Evolutionary conservation across 495 filamentous ascomycete species (phyloP), one percentile per base, ranked within the genome.

Genomic region (Durotheca rogersii): DNA sequence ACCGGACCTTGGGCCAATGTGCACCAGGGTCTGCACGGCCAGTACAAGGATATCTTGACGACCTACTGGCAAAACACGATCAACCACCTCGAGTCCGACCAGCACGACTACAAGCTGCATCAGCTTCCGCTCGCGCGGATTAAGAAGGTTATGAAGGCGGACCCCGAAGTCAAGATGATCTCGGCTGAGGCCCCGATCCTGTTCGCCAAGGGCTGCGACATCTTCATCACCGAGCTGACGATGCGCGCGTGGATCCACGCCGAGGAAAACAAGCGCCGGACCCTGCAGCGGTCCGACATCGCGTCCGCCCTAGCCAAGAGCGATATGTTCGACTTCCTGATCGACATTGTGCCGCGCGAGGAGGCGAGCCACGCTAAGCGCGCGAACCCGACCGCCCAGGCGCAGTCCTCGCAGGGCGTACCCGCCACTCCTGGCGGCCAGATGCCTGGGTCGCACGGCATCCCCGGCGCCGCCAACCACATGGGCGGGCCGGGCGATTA

Each of bases 181-280:
- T 96, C 90, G 7, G 93, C 93, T 15, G 93, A 98, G 71, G 93
- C 93, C 4, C 93, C 93, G 9, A 98, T 98, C 62, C 74, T 98
- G 11, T 98, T 98, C 64, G 93, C 93, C 38, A 98, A 98, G 74
- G 93, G 94, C 31, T 98, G 93, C 71, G 93, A 98, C 67, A 96
- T 98, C 61, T 98, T 98, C 73, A 98, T 98, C 63, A 98, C 93
- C 2, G 93, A 98, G 69, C 77, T 98, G 35, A 97, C 93, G 1
- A 98, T 98, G 93, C 89, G 93, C 39, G 93, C 93, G n/a, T 98
- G 93, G 93, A 97, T 98, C 18, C 93, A 97, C 60, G 93, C 93
- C 3, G 93, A 98, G 65, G 93, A 98, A 68, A 98, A 98, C 76
- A 98, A 98, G 75, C 80, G 93, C 10, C 85, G 93, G 9, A 98